Evolutionary conservation across 371 early-diverging fungal genomes (phyloP).

Genomic region (Syncephalastrum racemosum): DNA sequence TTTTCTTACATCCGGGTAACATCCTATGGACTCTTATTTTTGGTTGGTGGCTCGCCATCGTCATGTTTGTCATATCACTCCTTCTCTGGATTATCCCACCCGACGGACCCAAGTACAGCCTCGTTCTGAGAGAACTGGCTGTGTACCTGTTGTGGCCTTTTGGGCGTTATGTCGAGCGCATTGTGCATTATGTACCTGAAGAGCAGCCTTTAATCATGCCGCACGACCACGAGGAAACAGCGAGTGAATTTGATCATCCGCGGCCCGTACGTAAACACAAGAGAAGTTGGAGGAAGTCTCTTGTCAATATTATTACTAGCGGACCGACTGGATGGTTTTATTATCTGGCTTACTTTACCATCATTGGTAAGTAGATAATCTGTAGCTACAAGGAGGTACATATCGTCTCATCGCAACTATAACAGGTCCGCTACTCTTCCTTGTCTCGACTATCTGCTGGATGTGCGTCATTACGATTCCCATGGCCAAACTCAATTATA

Average conservation of each 20-base stretch:
- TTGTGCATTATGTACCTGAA: constrained; percentile 16
- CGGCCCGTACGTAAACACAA: constrained; percentile 6
- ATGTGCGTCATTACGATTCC: constrained; percentile 87
- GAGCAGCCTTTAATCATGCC: constrained; percentile 11
- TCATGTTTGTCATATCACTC: constrained; percentile 62
- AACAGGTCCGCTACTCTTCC: constrained; percentile 74
- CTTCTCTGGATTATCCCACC: constrained; percentile 49
- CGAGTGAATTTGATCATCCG: neutral
- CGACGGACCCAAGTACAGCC: constrained; percentile 58
- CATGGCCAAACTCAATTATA: constrained; percentile 89
- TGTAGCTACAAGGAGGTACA: neutral
- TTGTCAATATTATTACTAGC: constrained; percentile 16
- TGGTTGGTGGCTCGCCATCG: constrained; percentile 89
- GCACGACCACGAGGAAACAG: constrained; percentile 19
- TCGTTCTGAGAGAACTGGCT: constrained; percentile 65
- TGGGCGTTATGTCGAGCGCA: constrained; percentile 83
- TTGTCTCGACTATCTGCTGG: constrained; percentile 80
- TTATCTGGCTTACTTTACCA: constrained; percentile 46
- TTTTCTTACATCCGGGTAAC: constrained; percentile 82
- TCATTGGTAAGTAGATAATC: constrained; percentile 41
- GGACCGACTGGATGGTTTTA: constrained; percentile 65
- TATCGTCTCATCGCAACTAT: constrained; percentile 2
- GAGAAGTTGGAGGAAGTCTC: constrained; percentile 7
- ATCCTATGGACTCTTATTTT: constrained; percentile 84
- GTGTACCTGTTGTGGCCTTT: constrained; percentile 94